phyloP scores from a whole-genome alignment of 495 filamentous ascomycete genomes.

The Xylona heveae region DNA sequence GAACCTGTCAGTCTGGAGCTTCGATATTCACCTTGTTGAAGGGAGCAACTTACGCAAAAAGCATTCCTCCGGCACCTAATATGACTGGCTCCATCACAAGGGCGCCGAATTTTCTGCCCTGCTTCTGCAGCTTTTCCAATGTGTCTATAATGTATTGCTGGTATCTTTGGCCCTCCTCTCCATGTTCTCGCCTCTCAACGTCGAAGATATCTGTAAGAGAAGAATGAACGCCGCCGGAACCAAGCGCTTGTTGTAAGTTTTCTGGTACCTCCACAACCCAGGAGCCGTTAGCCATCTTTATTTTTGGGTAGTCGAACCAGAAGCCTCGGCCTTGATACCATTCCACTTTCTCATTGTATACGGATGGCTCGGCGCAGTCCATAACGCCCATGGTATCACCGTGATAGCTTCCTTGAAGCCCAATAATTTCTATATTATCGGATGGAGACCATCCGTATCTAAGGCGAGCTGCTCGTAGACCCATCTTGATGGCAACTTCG shows the following conservation, averaged over 20 bases:
- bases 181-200: constrained; percentile 22
- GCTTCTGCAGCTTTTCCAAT: constrained; percentile 25
- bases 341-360: constrained; percentile 52
- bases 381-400: constrained; percentile 68
- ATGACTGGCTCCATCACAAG: constrained; percentile 56
- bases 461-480: constrained; percentile 33
- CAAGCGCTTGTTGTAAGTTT: constrained; percentile 23
- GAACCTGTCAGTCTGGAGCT: constrained; percentile 7
- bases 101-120: constrained; percentile 48
- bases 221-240: constrained; percentile 21
- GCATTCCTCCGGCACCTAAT: constrained; percentile 59
- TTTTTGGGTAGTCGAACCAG: constrained; percentile 56
- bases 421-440: constrained; percentile 37
- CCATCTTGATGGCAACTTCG: constrained; percentile 71
- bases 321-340: constrained; percentile 56
- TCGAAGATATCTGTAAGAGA: constrained; percentile 40
- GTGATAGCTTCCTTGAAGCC: constrained; percentile 57
- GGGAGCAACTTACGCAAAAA: constrained; percentile 34
- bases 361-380: constrained; percentile 53
- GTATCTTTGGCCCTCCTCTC: constrained; percentile 25
- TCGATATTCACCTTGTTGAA: background rate
- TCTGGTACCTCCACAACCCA: constrained; percentile 40
- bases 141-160: constrained; percentile 30
- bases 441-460: constrained; percentile 40
- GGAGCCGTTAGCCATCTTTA: constrained; percentile 35